Evolutionary conservation across 495 filamentous ascomycete genomes (phyloP), one percentile per base, ranked within the genome.

Genomic region (Amphirosellinia nigrospora): DNA sequence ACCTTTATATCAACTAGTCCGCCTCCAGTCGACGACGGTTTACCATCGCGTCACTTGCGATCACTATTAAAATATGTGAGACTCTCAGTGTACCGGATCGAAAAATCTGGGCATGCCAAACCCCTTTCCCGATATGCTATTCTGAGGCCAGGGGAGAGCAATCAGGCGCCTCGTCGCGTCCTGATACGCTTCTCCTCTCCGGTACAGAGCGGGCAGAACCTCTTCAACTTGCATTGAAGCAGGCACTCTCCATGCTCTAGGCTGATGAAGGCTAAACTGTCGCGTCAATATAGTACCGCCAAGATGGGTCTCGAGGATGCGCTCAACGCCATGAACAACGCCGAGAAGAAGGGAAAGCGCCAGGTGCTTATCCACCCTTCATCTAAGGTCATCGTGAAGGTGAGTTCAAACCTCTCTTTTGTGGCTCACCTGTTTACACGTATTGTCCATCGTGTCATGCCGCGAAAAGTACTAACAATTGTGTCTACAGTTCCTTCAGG

Each of bases 281-380:
- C 64, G 70, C 71, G 63, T 56, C 63, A 36, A 41, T 74, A 78
- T 82, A 94, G 92, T 64, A 82, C 85, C 89, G 88, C 80, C 88
- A 98, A 89, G 80, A 99, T 98, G 96, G 94, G 97, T 81, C 94
- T 99, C 81, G 96, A 98, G 88, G 96, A 98, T 91, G 93, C 94
- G 82, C 93, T 99, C 75, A 98, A 98, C 82, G 89, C 90, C 88
- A 97, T 99, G 91, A 98, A 99, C 93, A 99, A 98, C 82, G 96
- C 96, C 87, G 96, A 99, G 89, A 98, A 98, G 91, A 87, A 90
- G 75, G 96, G 96, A 82, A 97, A 97, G 91, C 93, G 96, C 75
- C 96, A 99, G 86, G 96, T 98, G 76, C 82, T 98, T 77, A 96
- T 99, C 87, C 89, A 94, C 72, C 96, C 96, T 78, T 91, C 88